Evolutionary conservation across 345 rosid species (phyloP).

Genomic region (Gossypium thurberi): DNA sequence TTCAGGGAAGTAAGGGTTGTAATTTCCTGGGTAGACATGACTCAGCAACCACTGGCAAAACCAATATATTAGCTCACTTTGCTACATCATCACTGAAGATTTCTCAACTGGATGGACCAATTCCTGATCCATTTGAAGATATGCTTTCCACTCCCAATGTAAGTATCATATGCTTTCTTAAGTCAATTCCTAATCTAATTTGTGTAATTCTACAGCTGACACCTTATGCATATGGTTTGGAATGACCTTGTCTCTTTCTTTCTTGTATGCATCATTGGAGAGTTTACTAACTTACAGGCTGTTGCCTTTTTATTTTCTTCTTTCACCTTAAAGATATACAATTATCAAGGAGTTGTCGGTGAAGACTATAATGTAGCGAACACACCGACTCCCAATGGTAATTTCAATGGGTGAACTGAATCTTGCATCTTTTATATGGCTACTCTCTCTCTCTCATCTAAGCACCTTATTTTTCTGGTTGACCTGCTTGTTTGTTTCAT

Average conservation of each 20-base stretch:
- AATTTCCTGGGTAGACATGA: conserved; percentile 16
- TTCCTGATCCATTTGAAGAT: conserved; percentile 91
- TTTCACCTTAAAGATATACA: conserved; percentile 62
- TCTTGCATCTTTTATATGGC: conserved; percentile 3
- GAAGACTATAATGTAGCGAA: conserved; percentile 82
- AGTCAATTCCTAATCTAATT: not conserved
- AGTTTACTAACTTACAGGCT: conserved; percentile 13
- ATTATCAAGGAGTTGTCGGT: conserved; percentile 73
- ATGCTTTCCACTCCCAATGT: conserved; percentile 93
- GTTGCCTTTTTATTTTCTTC: conserved; percentile 6
- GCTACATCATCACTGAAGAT: conserved; percentile 39
- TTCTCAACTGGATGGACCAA: conserved; percentile 91
- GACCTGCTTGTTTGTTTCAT: conserved; percentile 10
- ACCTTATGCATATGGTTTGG: not conserved
- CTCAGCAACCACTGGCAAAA: conserved; percentile 13
- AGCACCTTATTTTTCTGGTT: not conserved
- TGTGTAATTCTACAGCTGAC: not conserved
- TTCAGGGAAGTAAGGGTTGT: conserved; percentile 32
- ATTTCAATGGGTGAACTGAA: not conserved
- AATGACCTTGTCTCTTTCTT: not conserved
- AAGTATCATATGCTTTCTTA: conserved; percentile 20
- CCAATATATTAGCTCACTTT: conserved; percentile 14
- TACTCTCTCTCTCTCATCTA: not conserved
- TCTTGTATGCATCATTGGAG: conserved; percentile 6
- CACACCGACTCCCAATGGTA: conserved; percentile 93